Evolutionary conservation across 2,329 filamentous ascomycete species (phyloP), one percentile per base, ranked within the genome.

Genomic region (Talaromyces sp.): DNA sequence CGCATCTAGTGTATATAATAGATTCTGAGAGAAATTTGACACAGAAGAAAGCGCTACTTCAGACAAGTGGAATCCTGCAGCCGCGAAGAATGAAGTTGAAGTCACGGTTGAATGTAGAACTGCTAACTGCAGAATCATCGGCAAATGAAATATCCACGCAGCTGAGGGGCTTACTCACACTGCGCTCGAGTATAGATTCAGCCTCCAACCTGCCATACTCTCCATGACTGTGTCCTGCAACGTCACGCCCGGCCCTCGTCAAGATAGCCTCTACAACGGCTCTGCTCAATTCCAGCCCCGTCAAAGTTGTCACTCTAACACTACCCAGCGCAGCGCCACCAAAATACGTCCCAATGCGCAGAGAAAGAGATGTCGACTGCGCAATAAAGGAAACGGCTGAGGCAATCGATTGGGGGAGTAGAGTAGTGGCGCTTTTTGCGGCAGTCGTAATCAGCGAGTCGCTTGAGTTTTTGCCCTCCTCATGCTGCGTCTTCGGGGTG

Each of bases 151-250:
- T 22, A 17, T 2, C n/a, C 5, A 19, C 31, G 5, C 31, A 21
- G 41, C 9, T 5, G 28, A 48, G 10, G 28, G n/a, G 4, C 3
- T 15, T 45, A 67, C 74, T 59, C 70, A 79, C 76, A 66, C 76
- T 78, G 63, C 72, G 67, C 61, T 78, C 77, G 33, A 79, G 65
- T 21, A 78, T 62, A 31, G 73, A 73, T 61, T 78, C 77, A 15
- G 77, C 75, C 62, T 77, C 69, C 56, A 64, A 62, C 61, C 72
- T 68, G 7, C 73, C 72, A 68, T 72, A 69, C 35, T 72, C 70
- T 31, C 87, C 80, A 36, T 81, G 78, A 63, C 69, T 80, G 63
- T 66, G 69, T 50, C 69, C 63, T 3, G 72, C 71, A 50, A 79
- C 71, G 69, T 78, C 77, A 46, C 70, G 70, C 11, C 76, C 77